Evolutionary conservation across 1,284 basidiomycete species (phyloP).

Genomic region (Bjerkandera adusta): DNA sequence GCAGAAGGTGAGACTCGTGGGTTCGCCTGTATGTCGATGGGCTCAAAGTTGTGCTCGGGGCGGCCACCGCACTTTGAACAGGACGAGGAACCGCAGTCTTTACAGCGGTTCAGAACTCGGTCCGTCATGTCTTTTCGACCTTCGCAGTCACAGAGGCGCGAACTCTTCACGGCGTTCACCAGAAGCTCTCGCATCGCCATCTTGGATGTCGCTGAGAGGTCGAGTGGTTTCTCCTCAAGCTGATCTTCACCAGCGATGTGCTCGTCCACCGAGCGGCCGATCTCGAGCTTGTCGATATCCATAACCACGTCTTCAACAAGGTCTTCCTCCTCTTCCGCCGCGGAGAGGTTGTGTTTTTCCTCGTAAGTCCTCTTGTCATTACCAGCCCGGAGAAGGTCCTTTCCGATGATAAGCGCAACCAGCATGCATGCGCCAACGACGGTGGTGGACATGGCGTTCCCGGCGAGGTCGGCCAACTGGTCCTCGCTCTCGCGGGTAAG

Average conservation of each 20-base stretch:
- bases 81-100: constrained; percentile 76
- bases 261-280: constrained; percentile 37
- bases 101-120: constrained; percentile 69
- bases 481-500: constrained; percentile 93
- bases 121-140: constrained; percentile 79
- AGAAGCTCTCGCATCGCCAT: constrained; percentile 59
- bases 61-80: constrained; percentile 88
- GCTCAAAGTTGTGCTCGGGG: constrained; percentile 78
- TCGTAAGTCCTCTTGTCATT: constrained; percentile 63
- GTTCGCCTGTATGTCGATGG: constrained; percentile 46
- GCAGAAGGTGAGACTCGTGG: constrained; percentile 64
- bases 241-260: constrained; percentile 71
- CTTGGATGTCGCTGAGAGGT: constrained; percentile 59
- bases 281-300: constrained; percentile 20
- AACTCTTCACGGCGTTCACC: constrained; percentile 63
- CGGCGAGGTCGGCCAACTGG: constrained; percentile 91
- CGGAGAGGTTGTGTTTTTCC: constrained; percentile 43
- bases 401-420: constrained; percentile 72
- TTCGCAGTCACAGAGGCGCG: constrained; percentile 86
- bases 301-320: constrained; percentile 25
- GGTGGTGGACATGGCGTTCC: constrained; percentile 96
- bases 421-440: constrained; percentile 92
- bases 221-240: constrained; percentile 60
- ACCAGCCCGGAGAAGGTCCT: constrained; percentile 63
- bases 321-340: constrained; percentile 32